Base-by-base conservation (phyloP, 1,284 basidiomycete genomes). In the Kalmanozyma brasiliensis region DNA sequence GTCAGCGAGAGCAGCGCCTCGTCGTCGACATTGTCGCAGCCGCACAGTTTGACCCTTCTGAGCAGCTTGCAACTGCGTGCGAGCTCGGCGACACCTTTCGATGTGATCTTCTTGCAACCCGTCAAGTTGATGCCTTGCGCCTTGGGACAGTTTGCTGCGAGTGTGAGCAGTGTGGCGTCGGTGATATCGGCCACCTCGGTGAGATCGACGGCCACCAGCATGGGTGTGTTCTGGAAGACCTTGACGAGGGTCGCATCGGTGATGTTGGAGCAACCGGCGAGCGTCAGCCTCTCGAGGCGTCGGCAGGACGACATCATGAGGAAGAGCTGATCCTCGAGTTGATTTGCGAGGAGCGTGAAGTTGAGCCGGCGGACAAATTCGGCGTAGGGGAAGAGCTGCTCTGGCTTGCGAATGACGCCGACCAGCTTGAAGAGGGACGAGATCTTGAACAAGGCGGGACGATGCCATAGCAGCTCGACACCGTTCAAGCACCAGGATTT, bases 401-500 rank as follows among this genome's bases (percentile, higher is more conserved):
- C 67, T 19, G 78, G 73, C 43, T 70, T 70, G 36, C 69, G 62
- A 38, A 81, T 74, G 40, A 76, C 71, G 37, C 78, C 68, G 17
- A 76, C 73, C 42, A 81, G 45, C 46, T 90, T 90, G 81, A 89
- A 86, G 47, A 95, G 87, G 38, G 89, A 89, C 47, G 87, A 85
- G 58, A 89, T 86, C 62, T 87, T 88, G 52, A 87, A 85, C 79
- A 95, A 89, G 52, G 86, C 86, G 16, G 95, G 94, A 74, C 92
- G 91, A 83, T 94, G 91, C 95, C 95, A 99, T 19, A 98, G 86
- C 17, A 98, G 86, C 82, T 97, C 93, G 51, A 95, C 93, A 8
- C 93, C 90, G 82, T 93, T 95, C 77, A 94, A 89, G 85, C 94
- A 97, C 94, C 96, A 98, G 13, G 89, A 86, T 56, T 92, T 89